Base-by-base conservation (phyloP, 2,329 filamentous ascomycete species). In the Emmonsiellopsis sp. region DNA sequence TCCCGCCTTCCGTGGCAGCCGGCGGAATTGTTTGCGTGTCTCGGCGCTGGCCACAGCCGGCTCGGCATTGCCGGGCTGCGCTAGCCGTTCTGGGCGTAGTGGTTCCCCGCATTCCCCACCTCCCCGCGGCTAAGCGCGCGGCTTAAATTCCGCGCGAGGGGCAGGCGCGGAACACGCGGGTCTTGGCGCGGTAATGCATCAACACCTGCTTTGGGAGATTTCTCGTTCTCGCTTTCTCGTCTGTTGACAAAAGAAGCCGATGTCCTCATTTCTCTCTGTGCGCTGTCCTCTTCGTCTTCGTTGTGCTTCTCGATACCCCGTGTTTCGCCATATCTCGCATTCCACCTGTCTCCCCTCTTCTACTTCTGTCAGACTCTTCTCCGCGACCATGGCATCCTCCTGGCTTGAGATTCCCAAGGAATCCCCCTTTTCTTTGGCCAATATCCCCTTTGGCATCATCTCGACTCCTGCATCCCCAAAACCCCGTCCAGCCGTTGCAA, bases 371-470 rank as follows among this genome's bases (percentile, higher is more conserved):
- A 51, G 53, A 14, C 49, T 45, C n/a, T 33, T 17, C 7, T 36
- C 49, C 36, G 27, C 5, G 46, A 61, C 46, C 21, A 63, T 63
- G 64, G 59, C 60, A 65, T 51, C 40, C 60, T 83, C 80, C 52
- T 85, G 82, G 82, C 73, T 85, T 53, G 68, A 69, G 49, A 82
- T 85, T 55, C 78, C 82, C 46, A 72, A 74, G 51, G 72, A 75
- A 53, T 84, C 80, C 53, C 82, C 83, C 62, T 90, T 90, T 70
- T 88, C 87, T 7, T 73, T 92, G 50, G 82, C 84, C 63, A 93
- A 93, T 65, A 85, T 93, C 52, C 88, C 88, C 1, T 92, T 92
- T 63, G 88, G 88, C 62, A 83, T 93, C 72, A 87, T 93, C 64
- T 85, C 83, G 33, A 85, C 85, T 0, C 58, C 75, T 2, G 68